Conservation (phyloP, 2,329 filamentous ascomycete species). For the Arthrobotrys megalospora region DNA sequence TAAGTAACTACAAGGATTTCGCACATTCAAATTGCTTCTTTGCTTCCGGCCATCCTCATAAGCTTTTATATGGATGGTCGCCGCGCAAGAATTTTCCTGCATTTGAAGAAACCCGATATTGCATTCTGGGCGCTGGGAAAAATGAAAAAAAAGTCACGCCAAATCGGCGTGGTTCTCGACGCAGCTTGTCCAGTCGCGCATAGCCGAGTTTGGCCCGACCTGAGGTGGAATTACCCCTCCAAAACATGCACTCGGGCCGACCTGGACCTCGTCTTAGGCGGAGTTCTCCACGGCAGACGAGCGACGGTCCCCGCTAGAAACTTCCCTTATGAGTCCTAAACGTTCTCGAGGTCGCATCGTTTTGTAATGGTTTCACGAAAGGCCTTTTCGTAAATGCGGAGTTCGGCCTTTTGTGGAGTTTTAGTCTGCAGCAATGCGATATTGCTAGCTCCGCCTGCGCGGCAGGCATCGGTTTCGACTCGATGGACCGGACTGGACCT, state of each 20-base stretch:
- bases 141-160: slow-evolving; percentile 52
- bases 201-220: slow-evolving; percentile 48
- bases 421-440: neutral
- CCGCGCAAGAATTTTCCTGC: slow-evolving; percentile 46
- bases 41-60: slow-evolving; percentile 16
- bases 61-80: slow-evolving; percentile 41
- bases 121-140: slow-evolving; percentile 7
- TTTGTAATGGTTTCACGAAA: slow-evolving; percentile 54
- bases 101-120: slow-evolving; percentile 41
- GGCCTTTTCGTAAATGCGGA: slow-evolving; percentile 39
- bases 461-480: slow-evolving; percentile 47
- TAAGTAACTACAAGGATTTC: slow-evolving; percentile 47
- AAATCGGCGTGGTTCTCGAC: slow-evolving; percentile 57
- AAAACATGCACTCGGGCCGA: slow-evolving; percentile 52
- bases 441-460: slow-evolving; percentile 29
- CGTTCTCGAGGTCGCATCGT: slow-evolving; percentile 38
- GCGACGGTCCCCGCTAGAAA: slow-evolving; percentile 50
- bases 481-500: neutral
- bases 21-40: slow-evolving; percentile 46
- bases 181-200: slow-evolving; percentile 37
- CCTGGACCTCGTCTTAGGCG: slow-evolving; percentile 39
- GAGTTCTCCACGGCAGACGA: slow-evolving; percentile 51
- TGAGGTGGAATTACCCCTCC: slow-evolving; percentile 6
- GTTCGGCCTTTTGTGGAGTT: slow-evolving; percentile 27
- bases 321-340: slow-evolving; percentile 43